Percentiles rank a stretch among this genome's conserved stretches.
Conservation (phyloP, 352 stramenopile species). For the Globisporangium okanoganense region DNA sequence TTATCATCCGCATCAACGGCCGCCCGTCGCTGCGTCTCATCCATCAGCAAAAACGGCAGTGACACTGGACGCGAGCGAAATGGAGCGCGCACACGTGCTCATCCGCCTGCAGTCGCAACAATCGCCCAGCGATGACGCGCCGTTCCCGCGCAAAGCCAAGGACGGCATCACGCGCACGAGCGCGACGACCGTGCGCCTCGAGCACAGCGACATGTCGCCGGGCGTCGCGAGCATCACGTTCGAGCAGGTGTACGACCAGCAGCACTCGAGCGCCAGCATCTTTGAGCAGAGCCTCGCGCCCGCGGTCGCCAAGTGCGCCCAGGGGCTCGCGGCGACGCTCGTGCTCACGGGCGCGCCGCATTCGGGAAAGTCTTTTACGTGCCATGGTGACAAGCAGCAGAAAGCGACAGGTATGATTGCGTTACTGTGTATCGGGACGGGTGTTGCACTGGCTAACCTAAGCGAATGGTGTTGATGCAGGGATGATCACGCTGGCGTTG, state of each 20-base stretch:
- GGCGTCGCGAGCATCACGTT: slow-evolving; percentile 76
- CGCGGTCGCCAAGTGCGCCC: slow-evolving; percentile 21
- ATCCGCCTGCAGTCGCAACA: slow-evolving; percentile 28
- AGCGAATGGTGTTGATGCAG: slow-evolving; percentile 4
- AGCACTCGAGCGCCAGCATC: slow-evolving; percentile 32
- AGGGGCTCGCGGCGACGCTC: slow-evolving; percentile 35
- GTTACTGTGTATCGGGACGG: background rate
- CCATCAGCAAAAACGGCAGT: background rate
- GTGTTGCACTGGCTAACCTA: background rate
- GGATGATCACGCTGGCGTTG: slow-evolving; percentile 35
- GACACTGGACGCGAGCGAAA: slow-evolving; percentile 5
- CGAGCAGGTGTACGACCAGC: slow-evolving; percentile 58
- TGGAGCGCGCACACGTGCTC: slow-evolving; percentile 58
- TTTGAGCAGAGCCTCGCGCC: slow-evolving; percentile 40
- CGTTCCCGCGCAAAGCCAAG: background rate
- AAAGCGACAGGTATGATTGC: slow-evolving; percentile 11
- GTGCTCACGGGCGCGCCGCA: slow-evolving; percentile 37
- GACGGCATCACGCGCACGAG: slow-evolving; percentile 55
- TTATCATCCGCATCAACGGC: background rate
- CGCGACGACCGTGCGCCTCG: slow-evolving; percentile 54
- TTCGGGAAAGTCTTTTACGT: slow-evolving; percentile 59
- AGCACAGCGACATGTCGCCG: slow-evolving; percentile 75
- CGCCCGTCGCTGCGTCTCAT: background rate
- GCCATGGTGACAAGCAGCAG: slow-evolving; percentile 39
- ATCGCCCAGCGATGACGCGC: background rate